Evolutionary conservation across 2,329 filamentous ascomycete species (phyloP), one percentile per base, ranked within the genome.

Genomic region (Colletotrichum tanaceti): DNA sequence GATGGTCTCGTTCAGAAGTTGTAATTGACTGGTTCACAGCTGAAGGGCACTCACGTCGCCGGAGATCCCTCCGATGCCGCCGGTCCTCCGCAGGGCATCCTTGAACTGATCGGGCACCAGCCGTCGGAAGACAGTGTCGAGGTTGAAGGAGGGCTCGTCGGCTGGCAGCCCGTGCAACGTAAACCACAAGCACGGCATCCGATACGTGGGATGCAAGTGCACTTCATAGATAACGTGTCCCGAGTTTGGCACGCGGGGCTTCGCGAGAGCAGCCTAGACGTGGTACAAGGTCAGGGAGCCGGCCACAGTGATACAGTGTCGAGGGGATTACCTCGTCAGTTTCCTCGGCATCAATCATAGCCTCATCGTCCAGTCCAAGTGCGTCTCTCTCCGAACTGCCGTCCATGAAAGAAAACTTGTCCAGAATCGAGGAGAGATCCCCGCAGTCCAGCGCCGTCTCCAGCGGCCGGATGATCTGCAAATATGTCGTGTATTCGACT

Each of bases 101-200:
- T 88, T 90, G 81, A 87, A 90, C 73, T 88, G 83, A 59, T 87
- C 81, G 20, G 92, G 91, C 53, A 94, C 91, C 55, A 95, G 83
- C 72, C 86, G 86, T 70, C 88, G 84, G 77, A 93, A 93, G 71
- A 94, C 87, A 4, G 87, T 87, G 70, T 93, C 90, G 73, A 93
- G 82, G 73, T 86, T 85, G 74, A 90, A 85, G 14, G 87, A 79
- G 46, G 84, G 81, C 71, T 89, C 87, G 66, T 84, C 83, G 55
- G 82, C 79, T 20, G 86, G 85, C 67, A 89, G 79, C 68, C 86
- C 84, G 72, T 88, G 86, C 73, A 93, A 79, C 62, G 83, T 87
- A 81, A 95, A 93, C 87, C 92, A 94, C 64, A 94, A 83, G 68
- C 92, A 91, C 10, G 92, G 92, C 53, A 91, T 87, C 70, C 86